Evolutionary conservation across 352 stramenopile species (phyloP).

Genomic region (Globisporangium cederbergense): DNA sequence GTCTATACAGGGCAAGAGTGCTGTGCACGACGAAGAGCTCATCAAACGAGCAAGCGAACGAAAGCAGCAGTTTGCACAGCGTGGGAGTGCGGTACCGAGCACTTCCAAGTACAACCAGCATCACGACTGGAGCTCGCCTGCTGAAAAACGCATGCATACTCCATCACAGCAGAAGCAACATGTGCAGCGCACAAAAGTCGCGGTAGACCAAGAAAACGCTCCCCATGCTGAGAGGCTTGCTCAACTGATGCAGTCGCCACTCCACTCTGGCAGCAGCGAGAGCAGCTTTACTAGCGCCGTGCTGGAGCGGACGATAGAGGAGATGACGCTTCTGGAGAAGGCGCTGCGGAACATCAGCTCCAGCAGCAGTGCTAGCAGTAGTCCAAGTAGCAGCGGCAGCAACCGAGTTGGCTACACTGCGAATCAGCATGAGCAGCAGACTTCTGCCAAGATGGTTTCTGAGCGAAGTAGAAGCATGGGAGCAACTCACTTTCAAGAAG

Average conservation of each 20-base stretch:
- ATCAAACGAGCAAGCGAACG: no score
- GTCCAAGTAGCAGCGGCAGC: not conserved
- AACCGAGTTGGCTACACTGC: not conserved
- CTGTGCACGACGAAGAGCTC: no score
- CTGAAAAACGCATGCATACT: not conserved
- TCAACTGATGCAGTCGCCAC: slow-evolving; percentile 17
- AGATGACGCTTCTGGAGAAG: slow-evolving; percentile 63
- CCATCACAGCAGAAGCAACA: not conserved
- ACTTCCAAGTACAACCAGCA: not conserved
- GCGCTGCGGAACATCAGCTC: slow-evolving; percentile 65
- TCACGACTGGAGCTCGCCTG: not conserved
- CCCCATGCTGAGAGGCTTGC: slow-evolving; percentile 4
- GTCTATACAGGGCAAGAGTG: no score
- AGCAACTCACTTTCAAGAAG: slow-evolving; percentile 1
- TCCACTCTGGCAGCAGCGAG: slow-evolving; percentile 27
- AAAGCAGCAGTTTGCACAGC: not conserved
- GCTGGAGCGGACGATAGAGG: slow-evolving; percentile 52
- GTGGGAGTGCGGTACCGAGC: no score
- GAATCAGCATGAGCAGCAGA: not conserved
- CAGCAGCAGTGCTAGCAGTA: slow-evolving; percentile 28
- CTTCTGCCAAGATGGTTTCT: not conserved
- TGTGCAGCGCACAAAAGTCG: not conserved
- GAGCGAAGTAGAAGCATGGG: not conserved
- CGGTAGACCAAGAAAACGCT: not conserved
- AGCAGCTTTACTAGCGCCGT: slow-evolving; percentile 40